Percentiles rank a stretch among this genome's conserved stretches.
Evolutionary conservation across 441 rosid genomes (phyloP).

Genomic region (Erodium chrysanthum): DNA sequence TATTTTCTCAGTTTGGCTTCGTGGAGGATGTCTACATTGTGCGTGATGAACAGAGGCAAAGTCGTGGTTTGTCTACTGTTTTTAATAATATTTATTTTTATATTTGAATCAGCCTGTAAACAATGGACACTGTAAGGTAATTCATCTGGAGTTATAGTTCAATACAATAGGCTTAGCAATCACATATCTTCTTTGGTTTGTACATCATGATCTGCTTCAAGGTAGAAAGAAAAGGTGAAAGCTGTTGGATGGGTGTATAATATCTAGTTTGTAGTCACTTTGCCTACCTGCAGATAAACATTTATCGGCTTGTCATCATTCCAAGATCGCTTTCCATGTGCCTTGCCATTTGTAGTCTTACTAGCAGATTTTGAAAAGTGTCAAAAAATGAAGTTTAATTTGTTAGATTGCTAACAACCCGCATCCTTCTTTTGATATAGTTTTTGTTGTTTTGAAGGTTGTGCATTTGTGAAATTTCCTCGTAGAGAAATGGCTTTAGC

Average conservation of each 20-base stretch:
- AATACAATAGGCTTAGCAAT: background rate
- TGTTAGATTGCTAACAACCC: background rate
- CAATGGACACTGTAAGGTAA: slow-evolving; percentile 7
- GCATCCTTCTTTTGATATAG: slow-evolving; percentile 19
- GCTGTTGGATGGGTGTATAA: background rate
- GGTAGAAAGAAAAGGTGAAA: background rate
- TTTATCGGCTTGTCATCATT: slow-evolving; percentile 2
- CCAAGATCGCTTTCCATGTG: background rate
- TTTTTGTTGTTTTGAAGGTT: slow-evolving; percentile 47
- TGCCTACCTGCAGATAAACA: background rate
- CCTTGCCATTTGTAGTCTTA: background rate
- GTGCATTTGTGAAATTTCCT: slow-evolving; percentile 66
- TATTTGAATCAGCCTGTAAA: slow-evolving; percentile 7
- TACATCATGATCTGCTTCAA: background rate
- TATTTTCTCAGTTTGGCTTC: slow-evolving; percentile 59
- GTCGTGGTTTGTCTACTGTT: slow-evolving; percentile 50
- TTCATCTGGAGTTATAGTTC: background rate
- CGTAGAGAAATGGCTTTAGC: slow-evolving; percentile 78
- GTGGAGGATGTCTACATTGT: slow-evolving; percentile 65
- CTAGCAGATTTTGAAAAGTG: background rate
- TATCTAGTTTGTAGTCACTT: slow-evolving; percentile 8
- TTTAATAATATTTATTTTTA: slow-evolving; percentile 14
- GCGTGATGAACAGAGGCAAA: slow-evolving; percentile 53
- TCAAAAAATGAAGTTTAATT: background rate
- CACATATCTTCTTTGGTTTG: background rate